These are phyloP conservation scores for Cladophialophora immunda DNA, from an alignment of 2,329 filamentous ascomycete species.

Conservation along the genomic window DNA sequence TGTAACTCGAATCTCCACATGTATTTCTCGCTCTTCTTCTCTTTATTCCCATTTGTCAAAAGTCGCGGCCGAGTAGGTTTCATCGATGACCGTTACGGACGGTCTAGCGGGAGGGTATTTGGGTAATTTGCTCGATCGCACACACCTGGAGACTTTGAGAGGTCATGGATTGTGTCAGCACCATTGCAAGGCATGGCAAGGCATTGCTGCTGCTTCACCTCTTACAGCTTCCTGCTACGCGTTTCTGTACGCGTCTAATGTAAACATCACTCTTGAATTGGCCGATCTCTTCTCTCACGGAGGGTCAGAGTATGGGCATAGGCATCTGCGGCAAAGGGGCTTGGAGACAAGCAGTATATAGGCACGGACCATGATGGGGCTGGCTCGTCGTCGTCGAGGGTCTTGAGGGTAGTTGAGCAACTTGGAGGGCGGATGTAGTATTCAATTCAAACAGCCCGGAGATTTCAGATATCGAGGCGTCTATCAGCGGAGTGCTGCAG, in stretches of 20 bases:
- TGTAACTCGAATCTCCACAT: background rate
- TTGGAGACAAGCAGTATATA: background rate
- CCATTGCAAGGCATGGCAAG: background rate
- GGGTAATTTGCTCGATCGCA: background rate
- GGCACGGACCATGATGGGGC: background rate
- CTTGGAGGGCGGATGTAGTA: slow-evolving; percentile 48
- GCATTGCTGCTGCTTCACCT: background rate
- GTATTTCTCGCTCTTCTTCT: background rate
- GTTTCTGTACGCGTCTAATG: background rate
- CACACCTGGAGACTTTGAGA: background rate
- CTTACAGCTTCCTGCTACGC: background rate
- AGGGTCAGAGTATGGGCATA: background rate
- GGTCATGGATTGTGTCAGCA: background rate
- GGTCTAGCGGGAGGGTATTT: background rate
- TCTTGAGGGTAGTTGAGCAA: too few relatives aligned
- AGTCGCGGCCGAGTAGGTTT: background rate
- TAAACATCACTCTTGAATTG: background rate
- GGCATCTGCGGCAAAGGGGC: background rate
- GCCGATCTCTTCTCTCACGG: background rate
- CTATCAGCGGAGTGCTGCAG: slow-evolving; percentile 42
- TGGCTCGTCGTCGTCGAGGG: background rate
- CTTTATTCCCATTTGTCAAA: background rate
- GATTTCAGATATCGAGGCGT: slow-evolving; percentile 43
- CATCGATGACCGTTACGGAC: background rate
- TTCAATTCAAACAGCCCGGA: slow-evolving; percentile 53